Evolutionary conservation across 495 filamentous ascomycete genomes (phyloP), one percentile per base, ranked within the genome.

Genomic region (Penicillium egyptiacum): DNA sequence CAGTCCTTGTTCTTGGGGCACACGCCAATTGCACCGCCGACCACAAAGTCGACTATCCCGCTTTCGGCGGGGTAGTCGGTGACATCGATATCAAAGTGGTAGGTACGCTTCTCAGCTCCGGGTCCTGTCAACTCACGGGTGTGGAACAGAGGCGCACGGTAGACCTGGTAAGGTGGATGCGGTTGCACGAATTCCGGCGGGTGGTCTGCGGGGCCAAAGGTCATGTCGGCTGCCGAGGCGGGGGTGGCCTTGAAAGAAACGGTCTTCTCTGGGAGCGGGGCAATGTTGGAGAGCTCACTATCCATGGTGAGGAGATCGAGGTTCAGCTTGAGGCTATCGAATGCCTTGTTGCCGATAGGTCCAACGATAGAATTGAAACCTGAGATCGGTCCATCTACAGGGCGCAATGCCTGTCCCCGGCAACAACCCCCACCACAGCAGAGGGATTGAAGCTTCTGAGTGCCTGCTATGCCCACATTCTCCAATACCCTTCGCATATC

Each of bases 341-440:
- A 98, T 5, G 94, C 94, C 58, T 87, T 81, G 66, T 96, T 96
- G 70, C 90, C 83, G 3, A 91, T 90, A n/a, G 88, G 69, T 19
- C 57, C 48, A 8, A 70, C 68, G 41, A 88, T 78, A 8, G 79
- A 76, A 50, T 82, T 77, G 43, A 71, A 74, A 53, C 85, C 81
- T 43, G 81, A 84, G 43, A 80, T 72, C 42, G 82, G 68, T 6
- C 76, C 79, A 50, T 67, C 57, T 37, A 65, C 44, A 33, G 59
- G 53, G 58, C 79, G 79, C 61, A 85, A 67, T 33, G 81, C 80
- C 48, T 86, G 76, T 50, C 85, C 79, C 64, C 91, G 81, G 70
- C 92, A 97, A 75, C 95, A 97, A 41, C 93, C 92, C 50, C 93
- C 92, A 31, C 94, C 94, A 69, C 94, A 98, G 77, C 95, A 98